Base-by-base conservation (phyloP, 371 early-diverging fungal genomes). In the Mortierella sp. region DNA sequence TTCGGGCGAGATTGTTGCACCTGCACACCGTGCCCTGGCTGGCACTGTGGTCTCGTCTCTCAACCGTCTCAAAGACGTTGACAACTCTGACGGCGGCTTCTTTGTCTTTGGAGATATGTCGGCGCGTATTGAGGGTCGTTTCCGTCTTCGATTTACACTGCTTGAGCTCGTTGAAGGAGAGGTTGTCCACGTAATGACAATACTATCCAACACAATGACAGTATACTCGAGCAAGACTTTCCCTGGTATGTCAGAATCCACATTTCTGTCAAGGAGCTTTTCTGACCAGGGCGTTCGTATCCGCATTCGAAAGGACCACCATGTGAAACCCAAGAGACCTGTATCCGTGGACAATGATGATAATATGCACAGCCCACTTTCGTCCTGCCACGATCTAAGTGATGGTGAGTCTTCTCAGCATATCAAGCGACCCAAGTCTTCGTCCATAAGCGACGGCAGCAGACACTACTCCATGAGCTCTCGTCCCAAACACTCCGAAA, bases 71-170 rank as follows among this genome's bases (percentile, higher is more conserved):
- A 94, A 93, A 65, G 97, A 97, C 72, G 88, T 90, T 32, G 94
- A 95, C 72, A 91, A 92, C 67, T 86, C 88, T n/a, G 96, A 96
- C 67, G 98, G 96, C 57, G 97, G 95, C 3, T 97, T 96, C 84
- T 98, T 97, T 87, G 97, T 98, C 43, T 98, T 98, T 85, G 96
- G 96, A 41, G 98, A 98, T 78, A 84, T 98, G 60, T 95, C 95
- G 3, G 95, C 97, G 19, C 86, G 98, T 43, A 92, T 94, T 84
- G 97, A 98, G 73, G 98, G 98, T 28, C 85, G 86, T 19, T 98
- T 96, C 77, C 86, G 96, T 13, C 86, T 98, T 19, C 96, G 95
- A 82, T 92, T 98, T 66, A 93, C 94, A 33, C 85, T 98, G 32
- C 97, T 94, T 86, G 97, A 97, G 81, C 93, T 96, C 43, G 89